These are phyloP conservation scores for Lachnellula suecica DNA, from an alignment of 2,329 filamentous ascomycete genomes.

Conservation along the genomic window DNA sequence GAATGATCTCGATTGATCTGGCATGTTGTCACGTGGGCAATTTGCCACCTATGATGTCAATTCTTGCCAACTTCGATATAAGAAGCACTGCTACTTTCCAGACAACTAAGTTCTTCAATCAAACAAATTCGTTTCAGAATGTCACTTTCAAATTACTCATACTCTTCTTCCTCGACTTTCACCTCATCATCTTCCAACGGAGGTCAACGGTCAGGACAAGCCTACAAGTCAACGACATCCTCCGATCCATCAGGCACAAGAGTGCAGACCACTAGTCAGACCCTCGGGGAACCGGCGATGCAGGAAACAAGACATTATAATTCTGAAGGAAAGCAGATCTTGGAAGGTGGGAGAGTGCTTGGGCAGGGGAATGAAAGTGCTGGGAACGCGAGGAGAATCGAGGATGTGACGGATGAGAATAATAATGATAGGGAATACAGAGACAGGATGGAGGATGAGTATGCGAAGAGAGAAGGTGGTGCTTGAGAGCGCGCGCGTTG, in stretches of 20 bases:
- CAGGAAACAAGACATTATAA: slow-evolving; percentile 7
- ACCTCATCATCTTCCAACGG: slow-evolving; percentile 1
- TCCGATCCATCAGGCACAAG: slow-evolving; percentile 2
- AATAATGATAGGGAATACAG: background rate
- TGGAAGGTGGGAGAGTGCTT: slow-evolving; percentile 2
- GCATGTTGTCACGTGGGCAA: background rate
- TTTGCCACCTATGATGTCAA: background rate
- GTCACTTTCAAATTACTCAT: slow-evolving; percentile 3
- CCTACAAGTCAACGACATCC: slow-evolving; percentile 1
- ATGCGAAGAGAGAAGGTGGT: slow-evolving; percentile 2
- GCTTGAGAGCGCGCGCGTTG: too few species aligned
- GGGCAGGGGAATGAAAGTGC: background rate
- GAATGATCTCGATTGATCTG: too few species aligned
- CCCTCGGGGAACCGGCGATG: slow-evolving; percentile 1
- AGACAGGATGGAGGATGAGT: slow-evolving; percentile 2
- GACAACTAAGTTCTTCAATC: background rate
- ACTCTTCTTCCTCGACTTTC: slow-evolving; percentile 2
- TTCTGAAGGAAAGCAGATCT: slow-evolving; percentile 3
- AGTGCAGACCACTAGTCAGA: slow-evolving; percentile 5
- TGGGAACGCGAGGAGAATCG: background rate
- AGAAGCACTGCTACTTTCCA: background rate
- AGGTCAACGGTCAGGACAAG: background rate
- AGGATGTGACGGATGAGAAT: slow-evolving; percentile 2
- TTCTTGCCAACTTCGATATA: background rate
- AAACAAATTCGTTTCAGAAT: too few species aligned